A percentile compares a stretch with the other conserved stretches of the same genome.
Conservation (phyloP, 305 asterid genomes). For the Fraxinus sp. region DNA sequence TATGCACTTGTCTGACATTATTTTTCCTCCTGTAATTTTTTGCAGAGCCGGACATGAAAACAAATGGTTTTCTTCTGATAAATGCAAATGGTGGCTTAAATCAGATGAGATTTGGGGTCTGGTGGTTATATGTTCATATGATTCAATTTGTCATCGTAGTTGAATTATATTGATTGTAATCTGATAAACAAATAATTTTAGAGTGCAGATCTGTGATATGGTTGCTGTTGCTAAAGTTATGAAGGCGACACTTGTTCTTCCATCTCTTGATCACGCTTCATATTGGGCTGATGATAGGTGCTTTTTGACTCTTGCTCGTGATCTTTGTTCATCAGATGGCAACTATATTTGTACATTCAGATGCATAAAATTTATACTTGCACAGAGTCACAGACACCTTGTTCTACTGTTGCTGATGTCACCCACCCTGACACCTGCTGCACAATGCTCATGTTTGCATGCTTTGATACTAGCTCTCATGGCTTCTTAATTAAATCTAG, state of each 20-base stretch:
- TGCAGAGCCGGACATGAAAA: slow-evolving; percentile 67
- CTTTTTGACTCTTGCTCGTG: slow-evolving; percentile 22
- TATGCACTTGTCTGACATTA: slow-evolving; percentile 7
- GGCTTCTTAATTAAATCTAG: slow-evolving; percentile 17
- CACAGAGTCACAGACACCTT: not conserved
- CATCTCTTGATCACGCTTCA: slow-evolving; percentile 91
- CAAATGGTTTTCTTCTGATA: slow-evolving; percentile 77
- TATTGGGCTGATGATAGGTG: slow-evolving; percentile 98
- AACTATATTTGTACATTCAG: not conserved
- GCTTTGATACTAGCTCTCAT: slow-evolving; percentile 10
- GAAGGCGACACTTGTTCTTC: slow-evolving; percentile 94
- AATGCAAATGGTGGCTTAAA: slow-evolving; percentile 97
- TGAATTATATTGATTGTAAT: slow-evolving; percentile 28
- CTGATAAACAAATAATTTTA: slow-evolving; percentile 63
- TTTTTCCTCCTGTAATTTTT: slow-evolving; percentile 1
- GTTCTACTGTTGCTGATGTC: not conserved
- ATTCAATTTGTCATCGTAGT: slow-evolving; percentile 15
- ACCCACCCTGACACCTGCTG: not conserved
- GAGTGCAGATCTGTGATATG: slow-evolving; percentile 99
- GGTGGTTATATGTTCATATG: slow-evolving; percentile 43
- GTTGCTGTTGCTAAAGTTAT: slow-evolving; percentile 90
- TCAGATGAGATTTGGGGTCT: slow-evolving; percentile 99
- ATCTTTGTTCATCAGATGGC: not conserved
- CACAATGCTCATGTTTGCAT: not conserved
- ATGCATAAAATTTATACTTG: not conserved